phyloP scores from a whole-genome alignment of 805 yeast species.

The Ogataea siamensis region DNA sequence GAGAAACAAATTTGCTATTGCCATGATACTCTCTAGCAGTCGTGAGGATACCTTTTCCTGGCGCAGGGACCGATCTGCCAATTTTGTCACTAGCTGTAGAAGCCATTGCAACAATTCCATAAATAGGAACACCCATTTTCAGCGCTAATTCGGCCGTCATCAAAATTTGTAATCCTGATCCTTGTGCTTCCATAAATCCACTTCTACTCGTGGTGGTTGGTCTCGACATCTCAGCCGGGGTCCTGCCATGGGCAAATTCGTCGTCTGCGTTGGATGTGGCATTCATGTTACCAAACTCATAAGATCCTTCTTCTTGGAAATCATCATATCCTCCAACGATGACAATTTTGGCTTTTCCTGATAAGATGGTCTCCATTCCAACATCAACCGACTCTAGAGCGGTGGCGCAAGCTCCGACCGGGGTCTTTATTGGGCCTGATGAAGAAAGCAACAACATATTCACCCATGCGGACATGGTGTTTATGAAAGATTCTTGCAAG shows the following conservation, averaged over 20 bases:
- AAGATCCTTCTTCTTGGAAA: constrained; percentile 98
- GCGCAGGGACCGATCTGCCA: constrained; percentile 99
- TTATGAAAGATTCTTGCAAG: constrained; percentile 96
- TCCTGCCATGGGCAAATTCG: constrained; percentile 93
- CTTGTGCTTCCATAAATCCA: constrained; percentile 99
- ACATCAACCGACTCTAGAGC: constrained; percentile 96
- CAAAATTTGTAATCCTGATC: constrained; percentile 95
- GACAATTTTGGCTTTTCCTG: constrained; percentile 94
- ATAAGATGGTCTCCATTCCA: constrained; percentile 89
- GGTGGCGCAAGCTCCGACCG: constrained; percentile 99
- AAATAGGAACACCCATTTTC: constrained; percentile 98
- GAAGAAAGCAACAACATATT: constrained; percentile 95
- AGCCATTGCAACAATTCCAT: constrained; percentile 90
- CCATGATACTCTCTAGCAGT: constrained; percentile 94
- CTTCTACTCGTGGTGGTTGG: constrained; percentile 94
- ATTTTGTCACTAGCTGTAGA: constrained; percentile 98
- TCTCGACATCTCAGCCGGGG: constrained; percentile 98
- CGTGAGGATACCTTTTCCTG: constrained; percentile 98
- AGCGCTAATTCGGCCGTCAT: constrained; percentile 94
- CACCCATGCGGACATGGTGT: constrained; percentile 99
- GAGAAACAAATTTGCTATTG: constrained; percentile 71
- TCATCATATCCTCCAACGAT: constrained; percentile 99
- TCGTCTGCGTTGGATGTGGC: constrained; percentile 90
- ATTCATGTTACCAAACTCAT: constrained; percentile 97
- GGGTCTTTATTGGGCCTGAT: constrained; percentile 98